Conservation (phyloP, 345 rosid genomes). For the Anacardium occidentale region DNA sequence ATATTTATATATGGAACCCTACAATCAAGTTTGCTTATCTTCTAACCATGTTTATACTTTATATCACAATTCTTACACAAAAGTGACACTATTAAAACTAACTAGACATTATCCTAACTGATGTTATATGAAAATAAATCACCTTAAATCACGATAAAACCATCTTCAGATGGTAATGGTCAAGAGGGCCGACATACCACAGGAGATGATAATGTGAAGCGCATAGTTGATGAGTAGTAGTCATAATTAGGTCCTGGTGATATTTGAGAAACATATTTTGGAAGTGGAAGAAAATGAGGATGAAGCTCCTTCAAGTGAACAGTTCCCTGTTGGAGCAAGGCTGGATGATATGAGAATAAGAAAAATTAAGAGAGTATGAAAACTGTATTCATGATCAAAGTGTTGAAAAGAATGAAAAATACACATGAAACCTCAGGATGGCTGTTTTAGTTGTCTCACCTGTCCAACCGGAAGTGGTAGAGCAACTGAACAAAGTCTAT, state of each 20-base stretch:
- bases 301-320: constrained; percentile 58
- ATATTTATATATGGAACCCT: neutral
- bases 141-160: neutral
- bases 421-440: neutral
- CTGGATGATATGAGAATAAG: constrained; percentile 13
- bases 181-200: constrained; percentile 56
- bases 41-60: constrained; percentile 10
- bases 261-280: constrained; percentile 68
- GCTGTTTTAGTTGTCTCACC: constrained; percentile 37
- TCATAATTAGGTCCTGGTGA: constrained; percentile 87
- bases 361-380: constrained; percentile 14
- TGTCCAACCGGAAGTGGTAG: constrained; percentile 59
- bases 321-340: constrained; percentile 42
- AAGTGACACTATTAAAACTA: neutral
- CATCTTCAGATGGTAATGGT: constrained; percentile 1
- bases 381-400: neutral
- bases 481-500: constrained; percentile 67
- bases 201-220: constrained; percentile 84
- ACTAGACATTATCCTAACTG: neutral
- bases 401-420: neutral
- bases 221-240: constrained; percentile 68
- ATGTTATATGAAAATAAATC: neutral
- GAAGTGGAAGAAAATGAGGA: constrained; percentile 81
- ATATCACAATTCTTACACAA: constrained; percentile 2
- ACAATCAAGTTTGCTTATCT: neutral